Conservation (phyloP, 768 basidiomycete species). For the Hygrophorus pudorinus region DNA sequence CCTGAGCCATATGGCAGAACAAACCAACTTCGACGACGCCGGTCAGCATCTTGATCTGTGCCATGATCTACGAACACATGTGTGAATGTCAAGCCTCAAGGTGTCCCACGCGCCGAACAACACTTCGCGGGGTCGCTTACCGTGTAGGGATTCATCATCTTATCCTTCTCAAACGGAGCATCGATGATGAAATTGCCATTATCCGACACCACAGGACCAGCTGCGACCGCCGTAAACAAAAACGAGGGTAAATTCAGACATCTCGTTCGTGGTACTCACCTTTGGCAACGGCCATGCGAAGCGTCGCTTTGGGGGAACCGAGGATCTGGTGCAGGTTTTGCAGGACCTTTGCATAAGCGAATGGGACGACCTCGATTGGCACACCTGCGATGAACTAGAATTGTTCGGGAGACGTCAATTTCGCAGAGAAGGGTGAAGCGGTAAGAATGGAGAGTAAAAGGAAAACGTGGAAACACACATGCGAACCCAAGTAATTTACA, state of each 20-base stretch:
- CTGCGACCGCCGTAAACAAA: no score
- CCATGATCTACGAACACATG: slow-evolving; percentile 53
- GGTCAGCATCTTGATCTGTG: slow-evolving; percentile 84
- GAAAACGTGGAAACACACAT: slow-evolving; percentile 46
- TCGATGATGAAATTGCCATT: slow-evolving; percentile 98
- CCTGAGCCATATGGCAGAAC: slow-evolving; percentile 88
- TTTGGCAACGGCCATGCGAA: slow-evolving; percentile 90
- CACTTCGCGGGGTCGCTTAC: slow-evolving; percentile 36
- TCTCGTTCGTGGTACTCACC: no score
- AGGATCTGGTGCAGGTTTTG: slow-evolving; percentile 51
- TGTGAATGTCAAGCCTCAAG: slow-evolving; percentile 6
- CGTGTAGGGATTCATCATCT: slow-evolving; percentile 55
- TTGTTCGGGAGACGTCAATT: not conserved
- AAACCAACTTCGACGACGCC: slow-evolving; percentile 98
- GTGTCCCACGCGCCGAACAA: no score
- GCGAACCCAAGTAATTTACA: slow-evolving; percentile 67
- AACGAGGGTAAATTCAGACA: no score
- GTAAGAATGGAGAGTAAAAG: not conserved
- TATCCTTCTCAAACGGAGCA: slow-evolving; percentile 71
- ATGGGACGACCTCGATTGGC: slow-evolving; percentile 94
- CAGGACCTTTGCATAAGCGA: slow-evolving; percentile 86
- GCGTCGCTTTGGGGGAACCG: slow-evolving; percentile 59
- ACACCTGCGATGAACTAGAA: slow-evolving; percentile 76
- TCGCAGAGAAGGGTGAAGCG: not conserved
- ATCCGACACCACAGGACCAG: slow-evolving; percentile 93